Evolutionary conservation across 1,284 basidiomycete genomes (phyloP), one percentile per base, ranked within the genome.

Genomic region (Sanghuangporus weigelae): DNA sequence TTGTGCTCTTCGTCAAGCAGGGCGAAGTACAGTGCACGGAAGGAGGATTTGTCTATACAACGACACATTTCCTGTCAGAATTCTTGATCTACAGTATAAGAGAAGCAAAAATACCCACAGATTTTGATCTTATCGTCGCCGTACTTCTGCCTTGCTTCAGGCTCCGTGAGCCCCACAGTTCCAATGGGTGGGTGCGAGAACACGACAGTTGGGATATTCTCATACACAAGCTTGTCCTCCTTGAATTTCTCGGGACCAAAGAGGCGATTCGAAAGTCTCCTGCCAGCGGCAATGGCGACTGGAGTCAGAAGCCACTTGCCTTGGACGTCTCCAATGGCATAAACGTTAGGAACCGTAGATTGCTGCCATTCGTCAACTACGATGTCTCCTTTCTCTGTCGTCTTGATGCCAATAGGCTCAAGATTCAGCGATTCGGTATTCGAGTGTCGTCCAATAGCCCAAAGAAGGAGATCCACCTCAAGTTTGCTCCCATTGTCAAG

Each of bases 241-340:
- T 91, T 93, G 81, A 84, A 95, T 75, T 92, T 80, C 60, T 86
- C 82, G 0, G 87, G 86, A 10, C 96, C 97, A 73, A 94, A 99
- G 59, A 99, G 77, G 58, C 97, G 81, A 79, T 98, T 99, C 57
- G 89, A 84, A 46, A 98, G 78, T 66, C 94, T 81, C 63, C 96
- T 81, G 26, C 95, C 96, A 5, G 97, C 97, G 56, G 96, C 96
- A 66, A 99, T 97, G 23, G 96, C 97, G 6, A 99, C 97, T n/a
- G 97, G 96, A 0, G 96, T 99, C 66, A 99, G 81, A 35, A 96
- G 79, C 26, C 87, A 93, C 77, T 96, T 96, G 66, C 96, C 96
- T 67, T 86, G 85, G 14, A 96, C 93, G 73, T 99, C 96, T 8
- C 96, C 97, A 65, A 99, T 89, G 3, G 95, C 86, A 60, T 84